These are phyloP conservation scores for Chaetomium olivaceum DNA, from an alignment of 2,329 filamentous ascomycete genomes.

Conservation along the genomic window DNA sequence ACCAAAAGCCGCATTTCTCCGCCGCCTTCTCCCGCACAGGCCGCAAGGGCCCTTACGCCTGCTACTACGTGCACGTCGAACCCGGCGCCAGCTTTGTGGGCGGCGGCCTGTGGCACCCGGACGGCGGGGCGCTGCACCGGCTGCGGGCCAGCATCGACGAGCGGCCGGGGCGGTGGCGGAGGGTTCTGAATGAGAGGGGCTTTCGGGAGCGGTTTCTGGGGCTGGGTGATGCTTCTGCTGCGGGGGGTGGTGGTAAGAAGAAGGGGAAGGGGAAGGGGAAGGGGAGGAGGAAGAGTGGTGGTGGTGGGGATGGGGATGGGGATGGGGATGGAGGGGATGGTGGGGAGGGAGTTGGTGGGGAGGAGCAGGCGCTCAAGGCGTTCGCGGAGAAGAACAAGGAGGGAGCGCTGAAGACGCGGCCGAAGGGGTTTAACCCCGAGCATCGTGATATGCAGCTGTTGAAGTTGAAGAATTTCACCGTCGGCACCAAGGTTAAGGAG, in stretches of 20 bases:
- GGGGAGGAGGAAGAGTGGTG: neutral
- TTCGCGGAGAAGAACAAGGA: conserved; percentile 71
- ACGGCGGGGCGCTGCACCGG: conserved; percentile 62
- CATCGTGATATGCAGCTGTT: conserved; percentile 72
- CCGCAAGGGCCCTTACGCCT: conserved; percentile 82
- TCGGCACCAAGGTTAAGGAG: conserved; percentile 68
- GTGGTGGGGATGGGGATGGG: conserved; percentile 54
- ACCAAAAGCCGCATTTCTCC: conserved; percentile 71
- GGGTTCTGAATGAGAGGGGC: conserved; percentile 59
- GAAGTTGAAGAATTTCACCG: conserved; percentile 76
- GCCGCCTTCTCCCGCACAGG: conserved; percentile 87
- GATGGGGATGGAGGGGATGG: conserved; percentile 51
- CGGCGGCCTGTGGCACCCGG: conserved; percentile 80
- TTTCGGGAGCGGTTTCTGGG: conserved; percentile 66
- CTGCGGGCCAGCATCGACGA: conserved; percentile 75
- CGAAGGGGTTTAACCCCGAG: conserved; percentile 61
- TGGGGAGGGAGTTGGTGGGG: conserved; percentile 42
- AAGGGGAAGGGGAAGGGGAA: conserved; percentile 9
- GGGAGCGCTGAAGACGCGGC: conserved; percentile 79
- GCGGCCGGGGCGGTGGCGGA: conserved; percentile 68
- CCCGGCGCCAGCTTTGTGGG: conserved; percentile 72
- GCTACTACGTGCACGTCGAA: conserved; percentile 84
- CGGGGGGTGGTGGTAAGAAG: neutral
- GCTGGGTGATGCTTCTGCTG: neutral
- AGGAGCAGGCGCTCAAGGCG: conserved; percentile 62